A percentile compares a stretch with the other conserved stretches of the same genome.
phyloP scores from a whole-genome alignment of 257 asterid species.

The Solanum rostratum region DNA sequence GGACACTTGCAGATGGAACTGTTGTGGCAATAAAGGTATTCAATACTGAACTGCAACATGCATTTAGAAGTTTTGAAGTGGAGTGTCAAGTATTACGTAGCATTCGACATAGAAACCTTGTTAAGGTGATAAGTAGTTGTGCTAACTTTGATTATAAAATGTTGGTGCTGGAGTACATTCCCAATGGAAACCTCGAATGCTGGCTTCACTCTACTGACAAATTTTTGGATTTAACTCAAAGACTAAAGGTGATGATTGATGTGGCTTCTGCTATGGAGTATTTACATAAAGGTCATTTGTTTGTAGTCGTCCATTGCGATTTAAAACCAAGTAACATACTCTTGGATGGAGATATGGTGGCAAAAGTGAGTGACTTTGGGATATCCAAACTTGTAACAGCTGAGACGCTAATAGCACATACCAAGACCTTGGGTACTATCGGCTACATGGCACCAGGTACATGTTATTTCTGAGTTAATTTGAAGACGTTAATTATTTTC shows the following conservation, averaged over 20 bases:
- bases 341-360: conserved; percentile 1
- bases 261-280: conserved; percentile 9
- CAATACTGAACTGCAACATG: not conserved
- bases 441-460: conserved; percentile 13
- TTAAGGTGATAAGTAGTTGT: conserved; percentile 4
- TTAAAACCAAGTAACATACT: conserved; percentile 7
- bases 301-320: conserved; percentile 4
- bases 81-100: conserved; percentile 2
- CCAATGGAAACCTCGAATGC: conserved; percentile 2
- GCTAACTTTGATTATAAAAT: not conserved
- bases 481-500: not conserved
- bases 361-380: not conserved
- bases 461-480: not conserved
- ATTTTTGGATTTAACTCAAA: not conserved
- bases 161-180: conserved; percentile 8
- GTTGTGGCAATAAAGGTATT: conserved; percentile 3
- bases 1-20: not conserved
- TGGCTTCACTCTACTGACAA: conserved; percentile 4
- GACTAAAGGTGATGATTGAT: conserved; percentile 4
- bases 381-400: not conserved
- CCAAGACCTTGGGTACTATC: not conserved
- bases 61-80: not conserved
- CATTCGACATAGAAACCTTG: conserved; percentile 9
- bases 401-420: not conserved
- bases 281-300: not conserved